Conservation (phyloP, 2,329 filamentous ascomycete species). For the Colletotrichum cuscutae region DNA sequence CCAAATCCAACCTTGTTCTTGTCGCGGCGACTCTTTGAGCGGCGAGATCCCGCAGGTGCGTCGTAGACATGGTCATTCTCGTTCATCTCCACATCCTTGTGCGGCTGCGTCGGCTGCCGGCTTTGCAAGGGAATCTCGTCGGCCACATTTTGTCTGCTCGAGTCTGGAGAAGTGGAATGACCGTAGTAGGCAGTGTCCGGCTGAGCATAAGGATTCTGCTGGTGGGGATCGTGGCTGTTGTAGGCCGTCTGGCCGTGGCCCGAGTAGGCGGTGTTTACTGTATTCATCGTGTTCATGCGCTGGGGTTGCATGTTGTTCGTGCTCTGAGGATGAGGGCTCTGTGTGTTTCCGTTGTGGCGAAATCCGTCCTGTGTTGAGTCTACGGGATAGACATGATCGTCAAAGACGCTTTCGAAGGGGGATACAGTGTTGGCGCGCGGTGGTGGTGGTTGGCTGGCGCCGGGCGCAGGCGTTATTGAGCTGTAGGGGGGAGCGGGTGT, state of each 20-base stretch:
- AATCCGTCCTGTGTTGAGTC: constrained; percentile 47
- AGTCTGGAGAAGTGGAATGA: constrained; percentile 49
- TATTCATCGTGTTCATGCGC: constrained; percentile 35
- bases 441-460: constrained; percentile 42
- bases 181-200: constrained; percentile 70
- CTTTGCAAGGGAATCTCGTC: constrained; percentile 70
- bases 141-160: constrained; percentile 43
- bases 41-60: constrained; percentile 49
- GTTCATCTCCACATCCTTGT: constrained; percentile 54
- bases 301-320: constrained; percentile 39
- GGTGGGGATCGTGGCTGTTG: constrained; percentile 10
- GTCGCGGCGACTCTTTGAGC: constrained; percentile 39
- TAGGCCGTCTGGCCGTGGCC: constrained; percentile 20
- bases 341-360: constrained; percentile 40
- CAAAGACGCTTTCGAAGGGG: constrained; percentile 74
- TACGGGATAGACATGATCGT: constrained; percentile 73
- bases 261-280: constrained; percentile 19
- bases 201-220: constrained; percentile 18
- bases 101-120: constrained; percentile 42
- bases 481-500: constrained; percentile 53
- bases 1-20: constrained; percentile 63
- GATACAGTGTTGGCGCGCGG: constrained; percentile 54
- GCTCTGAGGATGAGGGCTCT: constrained; percentile 18
- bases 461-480: constrained; percentile 30
- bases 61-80: constrained; percentile 72